Base-by-base conservation (phyloP, 345 rosid genomes). In the Dimocarpus longan region DNA sequence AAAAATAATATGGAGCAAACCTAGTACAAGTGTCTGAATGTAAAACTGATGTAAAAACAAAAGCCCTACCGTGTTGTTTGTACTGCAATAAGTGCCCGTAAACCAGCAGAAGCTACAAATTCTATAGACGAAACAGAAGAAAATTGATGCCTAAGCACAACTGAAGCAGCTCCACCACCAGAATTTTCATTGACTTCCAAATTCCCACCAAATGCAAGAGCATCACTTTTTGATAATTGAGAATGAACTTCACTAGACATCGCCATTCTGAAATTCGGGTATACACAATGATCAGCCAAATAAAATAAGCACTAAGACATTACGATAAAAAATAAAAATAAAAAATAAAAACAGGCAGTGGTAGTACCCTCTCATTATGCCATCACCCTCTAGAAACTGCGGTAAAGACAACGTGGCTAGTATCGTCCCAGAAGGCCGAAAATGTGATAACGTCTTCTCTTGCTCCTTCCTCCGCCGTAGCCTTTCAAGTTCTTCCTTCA, bases 241-340 rank as follows among this genome's bases (percentile, higher is more conserved):
- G 97, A 89, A 75, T 91, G 93, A 81, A 94, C 87, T 88, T 94
- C 84, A 83, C 93, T 93, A 80, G 90, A 66, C 97, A 94, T 94
- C 81, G 89, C 93, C 98, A 93, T 92, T 82, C 98, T 93, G 91
- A 77, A 60, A 84, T 52, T 76, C 70, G 80, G 16, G 60, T 68
- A 81, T 62, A 74, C 26, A 71, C 69, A 80, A 75, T 76, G 16
- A 83, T 39, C 72, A 50, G 54, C 24, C 70, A 66, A 37, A 79
- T 16, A 54, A 82, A 40, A 56, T 39, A 66, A 63, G 13, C 39
- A 69, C 22, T 62, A 73, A 8, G n/a, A 75, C 12, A 63, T 39
- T 24, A 48, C 26, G 43, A 21, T 3, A 46, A 28, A 32, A 3
- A 24, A 52, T 24, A 62, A 28, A 7, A 26, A 18, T 68, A 52